Evolutionary conservation across 306 rosid species (phyloP), one percentile per base, ranked within the genome.

Genomic region (Hylodesmum podocarpum): DNA sequence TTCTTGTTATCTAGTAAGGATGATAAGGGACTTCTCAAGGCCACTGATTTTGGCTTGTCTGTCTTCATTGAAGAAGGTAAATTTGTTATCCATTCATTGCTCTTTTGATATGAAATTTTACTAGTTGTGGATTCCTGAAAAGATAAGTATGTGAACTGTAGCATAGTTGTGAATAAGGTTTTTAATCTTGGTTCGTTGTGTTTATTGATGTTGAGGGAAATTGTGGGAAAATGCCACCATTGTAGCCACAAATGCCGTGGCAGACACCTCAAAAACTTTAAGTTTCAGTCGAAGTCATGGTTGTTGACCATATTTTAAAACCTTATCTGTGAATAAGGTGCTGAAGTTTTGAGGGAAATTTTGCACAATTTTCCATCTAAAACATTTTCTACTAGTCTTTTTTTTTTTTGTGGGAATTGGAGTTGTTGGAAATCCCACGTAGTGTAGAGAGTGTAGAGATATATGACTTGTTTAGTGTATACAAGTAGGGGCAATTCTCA

Each of bases 11-110:
- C 98, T 40, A 82, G 94, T 82, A 91, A 86, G 84, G 90, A 88
- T 53, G 92, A 88, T 44, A 83, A 73, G 78, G 90, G 96, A 24
- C 84, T 78, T 82, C 80, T 94, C 63, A 94, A 94, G 84, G 96
- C 91, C 31, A 91, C 97, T 3, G 98, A 91, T 88, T 94, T 94
- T 68, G 98, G 98, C 54, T 76, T 94, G 75, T 94, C 97, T 0
- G 97, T 91, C 67, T 94, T 88, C 85, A 94, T 94, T 19, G 96
- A 94, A 83, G 92, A 94, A 79, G 97, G 98, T 94, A 77, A 68
- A 0, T 3, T 25, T 39, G 16, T 33, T 9, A 61, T 69, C 14
- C 61, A 53, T 78, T 18, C 27, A 49, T 46, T 72, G 27, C 10
- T 72, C 9, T 59, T 79, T 46, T 76, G 27, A 36, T 72, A 4